Evolutionary conservation across 2,329 filamentous ascomycete species (phyloP).

Genomic region (Aspergillus chevalieri): DNA sequence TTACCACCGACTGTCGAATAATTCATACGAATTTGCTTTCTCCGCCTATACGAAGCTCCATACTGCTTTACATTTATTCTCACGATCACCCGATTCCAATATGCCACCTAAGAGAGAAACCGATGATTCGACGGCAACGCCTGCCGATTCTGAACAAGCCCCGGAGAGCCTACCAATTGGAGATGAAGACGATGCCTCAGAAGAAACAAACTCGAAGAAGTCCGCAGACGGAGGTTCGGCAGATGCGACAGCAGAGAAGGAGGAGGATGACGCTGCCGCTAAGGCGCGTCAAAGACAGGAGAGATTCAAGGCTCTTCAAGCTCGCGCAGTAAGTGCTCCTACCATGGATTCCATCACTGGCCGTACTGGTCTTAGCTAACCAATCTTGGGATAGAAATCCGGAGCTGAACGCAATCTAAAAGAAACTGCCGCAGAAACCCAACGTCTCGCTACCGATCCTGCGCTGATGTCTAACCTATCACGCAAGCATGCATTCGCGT

Average conservation of each 20-base stretch:
- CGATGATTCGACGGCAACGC: constrained; percentile 7
- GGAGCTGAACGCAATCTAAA: constrained; percentile 60
- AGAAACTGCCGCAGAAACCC: constrained; percentile 76
- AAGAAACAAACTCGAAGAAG: constrained; percentile 9
- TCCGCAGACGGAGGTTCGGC: background rate
- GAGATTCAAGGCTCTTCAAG: constrained; percentile 81
- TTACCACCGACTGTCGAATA: background rate
- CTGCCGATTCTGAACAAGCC: constrained; percentile 9
- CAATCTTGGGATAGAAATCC: constrained; percentile 33
- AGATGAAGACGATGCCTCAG: constrained; percentile 5
- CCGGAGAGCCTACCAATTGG: constrained; percentile 5
- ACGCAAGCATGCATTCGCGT: constrained; percentile 78
- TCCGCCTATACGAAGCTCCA: too few species aligned
- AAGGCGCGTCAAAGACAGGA: constrained; percentile 60
- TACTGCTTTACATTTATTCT: too few species aligned
- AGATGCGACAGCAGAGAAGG: constrained; percentile 2
- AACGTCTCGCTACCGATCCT: constrained; percentile 71
- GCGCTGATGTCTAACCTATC: constrained; percentile 70
- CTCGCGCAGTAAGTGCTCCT: constrained; percentile 55
- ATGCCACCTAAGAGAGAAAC: constrained; percentile 10
- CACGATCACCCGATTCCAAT: background rate
- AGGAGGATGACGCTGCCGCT: constrained; percentile 20
- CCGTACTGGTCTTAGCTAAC: constrained; percentile 2
- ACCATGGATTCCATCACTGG: background rate
- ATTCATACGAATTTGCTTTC: background rate